Conservation (phyloP, 352 stramenopile species). For the Elongisporangium prolatum region DNA sequence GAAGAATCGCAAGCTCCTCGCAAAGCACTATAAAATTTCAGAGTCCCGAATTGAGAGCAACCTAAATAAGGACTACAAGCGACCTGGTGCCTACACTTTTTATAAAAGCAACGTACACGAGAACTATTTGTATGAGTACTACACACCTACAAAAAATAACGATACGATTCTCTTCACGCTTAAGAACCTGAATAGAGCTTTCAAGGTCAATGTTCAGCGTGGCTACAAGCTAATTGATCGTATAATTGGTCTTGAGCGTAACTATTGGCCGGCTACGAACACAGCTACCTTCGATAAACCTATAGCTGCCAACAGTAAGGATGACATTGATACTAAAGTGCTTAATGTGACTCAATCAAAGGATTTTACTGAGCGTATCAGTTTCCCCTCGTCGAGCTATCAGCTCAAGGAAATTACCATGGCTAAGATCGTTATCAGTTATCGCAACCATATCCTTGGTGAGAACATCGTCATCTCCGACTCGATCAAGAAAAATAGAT, state of each 20-base stretch:
- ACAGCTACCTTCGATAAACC: slow-evolving; percentile 10
- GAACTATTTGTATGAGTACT: no score
- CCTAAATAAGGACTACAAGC: no score
- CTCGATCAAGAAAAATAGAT: slow-evolving; percentile 13
- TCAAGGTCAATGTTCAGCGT: slow-evolving; percentile 14
- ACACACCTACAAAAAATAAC: no score
- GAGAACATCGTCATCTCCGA: slow-evolving; percentile 12
- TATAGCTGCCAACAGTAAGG: slow-evolving; percentile 13
- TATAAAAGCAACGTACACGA: no score
- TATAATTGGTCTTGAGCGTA: not conserved
- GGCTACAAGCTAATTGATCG: slow-evolving; percentile 8
- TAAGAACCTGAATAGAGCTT: not conserved
- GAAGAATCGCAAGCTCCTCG: no score
- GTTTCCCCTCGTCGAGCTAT: slow-evolving; percentile 9
- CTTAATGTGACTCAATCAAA: slow-evolving; percentile 10
- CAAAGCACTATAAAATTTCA: no score
- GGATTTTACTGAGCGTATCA: slow-evolving; percentile 15
- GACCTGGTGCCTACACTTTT: no score
- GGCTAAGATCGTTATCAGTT: slow-evolving; percentile 14
- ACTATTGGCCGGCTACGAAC: slow-evolving; percentile 10
- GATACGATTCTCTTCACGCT: no score
- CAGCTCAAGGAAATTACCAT: slow-evolving; percentile 11
- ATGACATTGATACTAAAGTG: slow-evolving; percentile 9
- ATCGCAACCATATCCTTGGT: slow-evolving; percentile 12
- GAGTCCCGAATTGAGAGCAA: no score